Percentiles rank a stretch among this genome's conserved stretches.
Conservation (phyloP, 129 eudicot genomes). For the Helianthus annuus region DNA sequence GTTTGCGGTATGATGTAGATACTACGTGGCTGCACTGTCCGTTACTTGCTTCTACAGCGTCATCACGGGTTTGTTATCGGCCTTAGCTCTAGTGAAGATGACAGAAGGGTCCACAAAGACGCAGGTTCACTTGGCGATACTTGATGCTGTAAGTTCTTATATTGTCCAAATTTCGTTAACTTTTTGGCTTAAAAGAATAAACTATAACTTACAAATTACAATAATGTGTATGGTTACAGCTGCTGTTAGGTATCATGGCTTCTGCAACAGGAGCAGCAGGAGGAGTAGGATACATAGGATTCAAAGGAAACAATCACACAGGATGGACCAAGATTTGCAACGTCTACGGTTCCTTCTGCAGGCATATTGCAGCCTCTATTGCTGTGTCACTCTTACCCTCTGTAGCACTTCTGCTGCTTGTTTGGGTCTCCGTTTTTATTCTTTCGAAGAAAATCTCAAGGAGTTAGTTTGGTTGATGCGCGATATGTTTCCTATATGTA, state of each 20-base stretch:
- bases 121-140: slow-evolving; percentile 39
- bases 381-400: slow-evolving; percentile 44
- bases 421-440: slow-evolving; percentile 45
- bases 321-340: slow-evolving; percentile 59
- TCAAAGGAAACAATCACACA: slow-evolving; percentile 59
- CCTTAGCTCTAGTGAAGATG: slow-evolving; percentile 41
- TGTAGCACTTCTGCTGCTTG: slow-evolving; percentile 51
- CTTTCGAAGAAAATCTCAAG: slow-evolving; percentile 47
- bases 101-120: slow-evolving; percentile 28
- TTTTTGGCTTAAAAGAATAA: background rate
- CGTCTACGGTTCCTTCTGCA: slow-evolving; percentile 48
- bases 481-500: background rate
- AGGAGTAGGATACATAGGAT: slow-evolving; percentile 64
- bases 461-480: background rate
- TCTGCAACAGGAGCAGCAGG: slow-evolving; percentile 75
- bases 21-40: slow-evolving; percentile 63
- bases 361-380: slow-evolving; percentile 47
- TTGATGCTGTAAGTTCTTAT: slow-evolving; percentile 54
- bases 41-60: slow-evolving; percentile 59
- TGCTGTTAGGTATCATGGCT: slow-evolving; percentile 66
- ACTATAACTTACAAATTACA: background rate
- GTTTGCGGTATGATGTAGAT: slow-evolving; percentile 40
- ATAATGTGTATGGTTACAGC: slow-evolving; percentile 38
- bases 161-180: background rate
- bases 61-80: slow-evolving; percentile 40